These are phyloP conservation scores for Coniochaeta sp. DNA, from an alignment of 2,329 filamentous ascomycete species.

Conservation along the genomic window DNA sequence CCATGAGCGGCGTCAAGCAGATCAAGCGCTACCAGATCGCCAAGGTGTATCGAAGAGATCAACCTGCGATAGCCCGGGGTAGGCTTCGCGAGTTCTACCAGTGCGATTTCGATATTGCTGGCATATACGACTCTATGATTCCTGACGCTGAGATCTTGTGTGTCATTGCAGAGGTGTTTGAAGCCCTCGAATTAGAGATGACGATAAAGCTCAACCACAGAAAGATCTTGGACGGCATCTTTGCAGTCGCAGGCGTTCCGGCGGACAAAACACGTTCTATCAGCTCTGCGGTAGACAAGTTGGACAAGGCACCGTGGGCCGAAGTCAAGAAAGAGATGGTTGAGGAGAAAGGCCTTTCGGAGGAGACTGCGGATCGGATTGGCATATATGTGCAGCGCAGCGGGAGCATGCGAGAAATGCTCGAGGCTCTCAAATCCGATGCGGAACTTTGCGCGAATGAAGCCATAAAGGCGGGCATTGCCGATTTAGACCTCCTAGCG, in stretches of 20 bases:
- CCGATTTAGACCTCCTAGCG: slow-evolving; percentile 74
- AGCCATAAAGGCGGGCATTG: slow-evolving; percentile 70
- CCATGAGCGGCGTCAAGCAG: slow-evolving; percentile 74
- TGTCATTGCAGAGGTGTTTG: slow-evolving; percentile 64
- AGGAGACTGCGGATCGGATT: slow-evolving; percentile 76
- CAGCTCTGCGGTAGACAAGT: slow-evolving; percentile 88
- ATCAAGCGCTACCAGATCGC: slow-evolving; percentile 96
- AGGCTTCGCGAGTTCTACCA: slow-evolving; percentile 96
- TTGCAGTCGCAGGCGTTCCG: slow-evolving; percentile 84
- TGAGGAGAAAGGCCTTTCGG: slow-evolving; percentile 76
- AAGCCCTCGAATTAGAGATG: slow-evolving; percentile 55
- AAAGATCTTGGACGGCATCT: slow-evolving; percentile 88
- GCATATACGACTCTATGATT: slow-evolving; percentile 81
- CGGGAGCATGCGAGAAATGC: slow-evolving; percentile 45
- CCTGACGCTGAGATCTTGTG: slow-evolving; percentile 72
- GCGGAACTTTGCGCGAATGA: slow-evolving; percentile 62
- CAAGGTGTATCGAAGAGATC: slow-evolving; percentile 50
- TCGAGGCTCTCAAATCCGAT: slow-evolving; percentile 64
- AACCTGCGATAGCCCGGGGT: slow-evolving; percentile 70
- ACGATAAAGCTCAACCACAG: slow-evolving; percentile 93
- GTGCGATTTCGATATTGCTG: slow-evolving; percentile 93
- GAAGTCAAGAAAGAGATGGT: slow-evolving; percentile 87
- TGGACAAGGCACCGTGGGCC: slow-evolving; percentile 86
- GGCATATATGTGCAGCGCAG: slow-evolving; percentile 60
- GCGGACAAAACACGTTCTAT: slow-evolving; percentile 81